Conservation (phyloP, 2,329 filamentous ascomycete genomes). For the Thelonectria blattea region DNA sequence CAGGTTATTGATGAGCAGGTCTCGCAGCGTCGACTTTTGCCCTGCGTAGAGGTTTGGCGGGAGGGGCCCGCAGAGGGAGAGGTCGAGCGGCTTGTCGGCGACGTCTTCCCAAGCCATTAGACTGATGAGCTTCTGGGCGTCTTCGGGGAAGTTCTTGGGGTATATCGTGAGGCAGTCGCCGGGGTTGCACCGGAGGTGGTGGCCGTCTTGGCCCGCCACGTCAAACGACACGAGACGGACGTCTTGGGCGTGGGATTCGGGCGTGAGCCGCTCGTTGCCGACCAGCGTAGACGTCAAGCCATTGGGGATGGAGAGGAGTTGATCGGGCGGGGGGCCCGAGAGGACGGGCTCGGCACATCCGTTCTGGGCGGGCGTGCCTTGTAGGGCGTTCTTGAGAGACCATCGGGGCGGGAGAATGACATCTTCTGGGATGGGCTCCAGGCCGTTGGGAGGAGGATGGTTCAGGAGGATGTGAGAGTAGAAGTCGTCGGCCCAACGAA, state of each 20-base stretch:
- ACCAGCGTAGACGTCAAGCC: constrained; percentile 63
- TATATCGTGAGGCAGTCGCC: constrained; percentile 84
- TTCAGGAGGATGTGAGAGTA: constrained; percentile 68
- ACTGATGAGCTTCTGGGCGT: constrained; percentile 79
- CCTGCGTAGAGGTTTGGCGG: constrained; percentile 46
- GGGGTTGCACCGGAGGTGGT: constrained; percentile 57
- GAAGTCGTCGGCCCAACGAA: constrained; percentile 77
- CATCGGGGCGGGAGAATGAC: constrained; percentile 78
- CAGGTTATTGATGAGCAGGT: constrained; percentile 79
- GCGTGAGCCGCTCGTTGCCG: constrained; percentile 76
- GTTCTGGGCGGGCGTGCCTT: constrained; percentile 11
- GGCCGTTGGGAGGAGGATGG: constrained; percentile 71
- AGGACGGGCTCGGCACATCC: constrained; percentile 21
- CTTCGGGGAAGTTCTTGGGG: constrained; percentile 83
- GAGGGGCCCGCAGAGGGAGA: constrained; percentile 48
- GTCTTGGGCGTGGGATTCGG: constrained; percentile 86
- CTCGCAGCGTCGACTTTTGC: constrained; percentile 67
- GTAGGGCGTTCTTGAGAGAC: constrained; percentile 38
- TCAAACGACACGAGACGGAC: constrained; percentile 79
- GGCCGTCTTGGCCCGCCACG: constrained; percentile 40
- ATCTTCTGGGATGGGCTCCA: constrained; percentile 75
- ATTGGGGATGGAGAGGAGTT: constrained; percentile 61
- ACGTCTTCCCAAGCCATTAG: constrained; percentile 79
- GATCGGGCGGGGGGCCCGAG: constrained; percentile 37
- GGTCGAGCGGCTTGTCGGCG: constrained; percentile 72